phyloP scores from a whole-genome alignment of 2,329 filamentous ascomycete species.

The Ceratocystis alfenasii region DNA sequence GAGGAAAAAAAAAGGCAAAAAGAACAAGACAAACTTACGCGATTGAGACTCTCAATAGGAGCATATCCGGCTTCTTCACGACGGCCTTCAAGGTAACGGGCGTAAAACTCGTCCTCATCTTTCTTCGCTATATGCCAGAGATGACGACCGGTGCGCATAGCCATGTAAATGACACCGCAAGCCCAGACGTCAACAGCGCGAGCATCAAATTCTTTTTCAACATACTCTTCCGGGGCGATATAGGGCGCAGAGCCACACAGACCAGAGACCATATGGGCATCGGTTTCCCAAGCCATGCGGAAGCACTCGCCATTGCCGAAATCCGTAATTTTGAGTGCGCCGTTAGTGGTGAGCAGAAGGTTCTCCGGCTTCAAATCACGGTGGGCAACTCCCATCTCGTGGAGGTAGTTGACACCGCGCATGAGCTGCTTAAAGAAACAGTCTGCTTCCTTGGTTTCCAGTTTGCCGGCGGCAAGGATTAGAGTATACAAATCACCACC shows the following conservation, averaged over 20 bases:
- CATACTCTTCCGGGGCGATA: slow-evolving; percentile 93
- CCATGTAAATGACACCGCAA: slow-evolving; percentile 98
- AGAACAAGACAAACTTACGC: slow-evolving; percentile 51
- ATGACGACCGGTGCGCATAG: slow-evolving; percentile 92
- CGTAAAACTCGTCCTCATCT: slow-evolving; percentile 95
- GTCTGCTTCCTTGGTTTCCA: slow-evolving; percentile 85
- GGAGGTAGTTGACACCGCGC: slow-evolving; percentile 97
- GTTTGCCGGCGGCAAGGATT: slow-evolving; percentile 78
- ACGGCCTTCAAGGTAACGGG: slow-evolving; percentile 81
- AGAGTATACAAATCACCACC: slow-evolving; percentile 93
- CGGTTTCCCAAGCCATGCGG: slow-evolving; percentile 98
- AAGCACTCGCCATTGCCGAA: slow-evolving; percentile 99
- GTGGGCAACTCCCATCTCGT: slow-evolving; percentile 98
- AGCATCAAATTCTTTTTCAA: slow-evolving; percentile 90
- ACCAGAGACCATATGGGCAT: slow-evolving; percentile 95
- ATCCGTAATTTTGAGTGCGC: slow-evolving; percentile 92
- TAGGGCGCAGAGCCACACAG: slow-evolving; percentile 95
- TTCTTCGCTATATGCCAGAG: slow-evolving; percentile 95
- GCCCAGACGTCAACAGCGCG: slow-evolving; percentile 98
- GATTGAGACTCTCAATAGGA: slow-evolving; percentile 87
- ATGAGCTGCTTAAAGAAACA: slow-evolving; percentile 99
- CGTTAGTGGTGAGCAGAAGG: slow-evolving; percentile 80
- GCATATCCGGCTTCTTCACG: slow-evolving; percentile 92
- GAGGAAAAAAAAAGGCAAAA: not conserved
- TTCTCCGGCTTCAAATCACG: slow-evolving; percentile 96